Percentiles rank a stretch among this genome's conserved stretches.
Evolutionary conservation across 345 rosid genomes (phyloP).

Genomic region (Punica granatum): DNA sequence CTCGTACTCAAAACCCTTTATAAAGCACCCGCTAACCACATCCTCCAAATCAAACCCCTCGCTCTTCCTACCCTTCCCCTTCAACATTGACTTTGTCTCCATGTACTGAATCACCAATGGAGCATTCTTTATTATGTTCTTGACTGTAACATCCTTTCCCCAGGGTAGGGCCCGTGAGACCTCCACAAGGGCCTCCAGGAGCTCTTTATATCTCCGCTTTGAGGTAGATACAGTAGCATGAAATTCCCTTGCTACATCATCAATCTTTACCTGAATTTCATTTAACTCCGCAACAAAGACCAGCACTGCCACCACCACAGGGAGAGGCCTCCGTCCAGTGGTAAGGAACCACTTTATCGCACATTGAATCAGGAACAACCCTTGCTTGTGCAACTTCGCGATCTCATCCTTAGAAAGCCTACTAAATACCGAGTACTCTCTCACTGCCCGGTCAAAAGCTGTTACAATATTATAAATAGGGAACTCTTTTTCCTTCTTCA

Average conservation of each 20-base stretch:
- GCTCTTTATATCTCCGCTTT: slow-evolving; percentile 49
- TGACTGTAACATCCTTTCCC: slow-evolving; percentile 64
- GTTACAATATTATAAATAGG: slow-evolving; percentile 47
- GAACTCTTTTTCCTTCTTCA: slow-evolving; percentile 20
- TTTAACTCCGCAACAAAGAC: slow-evolving; percentile 56
- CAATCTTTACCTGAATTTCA: slow-evolving; percentile 39
- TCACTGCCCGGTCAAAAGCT: slow-evolving; percentile 33
- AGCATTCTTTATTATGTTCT: slow-evolving; percentile 60
- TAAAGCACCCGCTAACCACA: slow-evolving; percentile 39
- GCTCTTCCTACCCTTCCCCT: slow-evolving; percentile 8
- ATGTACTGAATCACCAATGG: slow-evolving; percentile 46
- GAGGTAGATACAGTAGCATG: slow-evolving; percentile 33
- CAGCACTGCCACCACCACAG: slow-evolving; percentile 65
- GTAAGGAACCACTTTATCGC: slow-evolving; percentile 67
- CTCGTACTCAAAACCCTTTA: slow-evolving; percentile 27
- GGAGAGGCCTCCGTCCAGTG: slow-evolving; percentile 70
- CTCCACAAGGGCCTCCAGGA: slow-evolving; percentile 51
- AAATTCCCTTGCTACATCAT: slow-evolving; percentile 41
- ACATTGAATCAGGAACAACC: slow-evolving; percentile 65
- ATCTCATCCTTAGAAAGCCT: slow-evolving; percentile 30
- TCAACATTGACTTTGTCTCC: slow-evolving; percentile 63
- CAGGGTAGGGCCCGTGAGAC: slow-evolving; percentile 72
- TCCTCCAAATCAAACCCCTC: slow-evolving; percentile 23
- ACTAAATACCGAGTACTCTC: slow-evolving; percentile 18
- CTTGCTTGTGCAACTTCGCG: slow-evolving; percentile 55